Evolutionary conservation across 139 green algal species (phyloP), one percentile per base, ranked within the genome.

Genomic region (Tetratostichococcus sp.): DNA sequence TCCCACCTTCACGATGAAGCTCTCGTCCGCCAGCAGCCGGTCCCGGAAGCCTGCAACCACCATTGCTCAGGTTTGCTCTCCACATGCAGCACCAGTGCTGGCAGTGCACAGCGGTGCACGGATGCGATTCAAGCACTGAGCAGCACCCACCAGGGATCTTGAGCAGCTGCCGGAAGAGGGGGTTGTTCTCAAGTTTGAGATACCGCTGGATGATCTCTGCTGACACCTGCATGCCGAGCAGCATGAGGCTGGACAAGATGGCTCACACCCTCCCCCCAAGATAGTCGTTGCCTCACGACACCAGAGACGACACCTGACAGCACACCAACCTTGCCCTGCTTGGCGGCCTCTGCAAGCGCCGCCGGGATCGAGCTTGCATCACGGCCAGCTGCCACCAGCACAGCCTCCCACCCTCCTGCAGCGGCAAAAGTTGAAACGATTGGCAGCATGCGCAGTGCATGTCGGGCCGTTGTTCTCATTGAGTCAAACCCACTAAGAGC

Each of bases 11-110:
- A 94, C 80, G 43, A 93, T 71, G 77, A 98, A 98, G 67, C 76
- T 80, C 32, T 93, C 88, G 82, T 98, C 94, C 0, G 88, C 93
- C 77, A 98, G 79, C 43, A 98, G 83, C 8, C 93, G 89, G 79
- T 97, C 93, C 4, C 94, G 86, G 83, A 98, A 97, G 30, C 94
- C 94, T 84, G 82, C 62, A 74, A 57, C 58, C 58, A 66, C 23
- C 58, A 66, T 4, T 66, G 25, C 17, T 31, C 23, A 4, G 25
- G 4, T 26, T 30, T 6, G 22, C 50, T 43, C 67, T 58, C n/a
- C n/a, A n/a, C n/a, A n/a, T n/a, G n/a, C n/a, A n/a, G n/a, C n/a
- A n/a, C n/a, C n/a, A n/a, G n/a, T n/a, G n/a, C n/a, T n/a, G n/a
- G n/a, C n/a, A n/a, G n/a, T n/a, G n/a, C n/a, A n/a, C n/a, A n/a